Evolutionary conservation across 208 protist species (phyloP), one percentile per base, ranked within the genome.

Genomic region (Leishmania mexicana): DNA sequence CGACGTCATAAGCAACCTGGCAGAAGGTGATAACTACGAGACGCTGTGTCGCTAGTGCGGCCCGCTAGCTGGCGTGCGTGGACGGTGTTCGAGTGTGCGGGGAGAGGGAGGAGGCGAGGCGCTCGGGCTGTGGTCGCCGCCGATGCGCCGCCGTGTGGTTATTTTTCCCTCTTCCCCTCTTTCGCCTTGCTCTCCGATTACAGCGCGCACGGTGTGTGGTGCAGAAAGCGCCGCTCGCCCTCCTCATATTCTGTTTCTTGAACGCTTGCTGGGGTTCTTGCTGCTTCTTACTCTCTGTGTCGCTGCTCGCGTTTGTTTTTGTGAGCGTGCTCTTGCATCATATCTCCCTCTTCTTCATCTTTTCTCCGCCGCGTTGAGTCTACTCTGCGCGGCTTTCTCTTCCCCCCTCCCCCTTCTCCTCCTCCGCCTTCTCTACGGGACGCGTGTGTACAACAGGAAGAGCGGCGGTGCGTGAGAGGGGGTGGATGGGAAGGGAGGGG

Each of bases 21-120:
- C 70, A n/a, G 78, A 83, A 10, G 82, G 80, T 17, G 62, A 76
- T 13, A 78, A 78, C 17, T 13, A n/a, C 51, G n/a, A 76, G 15
- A 28, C 31, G 53, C 35, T 62, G 49, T 58, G 51, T 24, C n/a
- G 17, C 19, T 42, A 40, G 31, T 17, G n/a, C 24, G 19, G 73
- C 6, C 19, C 24, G 15, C 28, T 76, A 58, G 31, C 31, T 42
- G 31, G 62, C 31, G 62, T 35, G 15, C 31, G 40, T 40, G 31
- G 10, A 35, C n/a, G 58, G 51, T 31, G 7, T 31, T 21, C 13
- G 15, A 28, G 62, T 31, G 4, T 40, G 62, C 13, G 15, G 62
- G 21, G 15, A 19, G 31, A 4, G 62, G n/a, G n/a, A 38, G 60
- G 11, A 35, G n/a, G n/a, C 6, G 60, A 65, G 60, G n/a, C 60